Conservation (phyloP, 768 basidiomycete species). For the Kondoa subrosea region DNA sequence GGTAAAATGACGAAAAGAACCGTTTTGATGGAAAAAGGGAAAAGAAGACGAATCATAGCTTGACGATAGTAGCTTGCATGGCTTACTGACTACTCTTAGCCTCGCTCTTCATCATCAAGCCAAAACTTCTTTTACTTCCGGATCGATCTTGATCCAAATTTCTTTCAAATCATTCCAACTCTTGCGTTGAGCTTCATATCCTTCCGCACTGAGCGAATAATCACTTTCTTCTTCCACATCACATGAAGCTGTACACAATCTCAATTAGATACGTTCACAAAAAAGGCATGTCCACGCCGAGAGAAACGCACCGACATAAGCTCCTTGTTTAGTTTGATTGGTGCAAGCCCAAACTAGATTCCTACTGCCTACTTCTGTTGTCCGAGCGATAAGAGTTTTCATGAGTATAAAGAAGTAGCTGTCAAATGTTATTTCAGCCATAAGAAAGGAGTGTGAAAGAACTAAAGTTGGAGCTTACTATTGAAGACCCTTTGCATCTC, state of each 20-base stretch:
- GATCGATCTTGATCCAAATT: too few species aligned
- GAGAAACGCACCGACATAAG: neutral
- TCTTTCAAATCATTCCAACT: neutral
- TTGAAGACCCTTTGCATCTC: neutral
- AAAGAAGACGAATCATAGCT: too few species aligned
- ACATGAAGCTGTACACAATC: neutral
- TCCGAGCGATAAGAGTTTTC: neutral
- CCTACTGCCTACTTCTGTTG: neutral
- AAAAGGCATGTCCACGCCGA: neutral
- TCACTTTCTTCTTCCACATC: neutral
- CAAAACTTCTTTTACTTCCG: too few species aligned
- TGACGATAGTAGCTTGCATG: too few species aligned
- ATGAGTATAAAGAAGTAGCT: neutral
- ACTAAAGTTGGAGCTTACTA: neutral
- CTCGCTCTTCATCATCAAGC: too few species aligned
- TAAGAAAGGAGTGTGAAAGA: neutral
- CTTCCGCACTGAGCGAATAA: neutral
- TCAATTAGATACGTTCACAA: neutral
- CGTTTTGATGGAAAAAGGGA: too few species aligned
- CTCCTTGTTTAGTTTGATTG: neutral
- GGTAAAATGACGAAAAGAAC: too few species aligned
- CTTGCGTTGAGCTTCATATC: neutral
- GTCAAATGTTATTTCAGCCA: neutral
- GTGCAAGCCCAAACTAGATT: slow-evolving; percentile 1
- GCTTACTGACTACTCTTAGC: too few species aligned